Base-by-base conservation (phyloP, 352 stramenopile species). In the Aphanomyces astaci region DNA sequence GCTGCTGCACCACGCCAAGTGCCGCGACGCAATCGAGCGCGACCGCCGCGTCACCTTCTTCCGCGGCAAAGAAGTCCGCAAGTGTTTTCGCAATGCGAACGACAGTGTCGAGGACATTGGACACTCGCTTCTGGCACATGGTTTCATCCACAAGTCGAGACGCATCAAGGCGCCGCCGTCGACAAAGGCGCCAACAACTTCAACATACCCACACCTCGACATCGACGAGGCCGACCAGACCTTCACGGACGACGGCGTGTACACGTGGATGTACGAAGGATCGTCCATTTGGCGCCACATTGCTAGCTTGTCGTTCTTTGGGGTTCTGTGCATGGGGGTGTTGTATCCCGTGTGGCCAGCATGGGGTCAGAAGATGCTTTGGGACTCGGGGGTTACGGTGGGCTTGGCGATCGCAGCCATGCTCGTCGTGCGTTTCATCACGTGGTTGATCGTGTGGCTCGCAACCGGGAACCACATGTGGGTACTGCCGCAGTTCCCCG, bases 271-370 rank as follows among this genome's bases (percentile, higher is more conserved):
- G 78, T 99, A 98, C 77, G 91, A 99, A 66, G 96, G 96, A 31
- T 92, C 97, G 39, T 98, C 98, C 84, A 98, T 95, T 51, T 80
- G 98, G 71, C 93, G 93, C 71, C 97, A 99, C 82, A 78, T 99
- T 15, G 90, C 99, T 80, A 99, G 96, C 60, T 92, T 86, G 57
- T 73, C 96, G 65, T 81, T 99, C 67, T 98, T 99, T 76, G 86
- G 98, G 55, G 92, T 93, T 49, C 98, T 99, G 73, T 76, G 99
- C 39, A 88, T 90, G 55, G 97, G 98, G 71, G 98, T 95, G 60
- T 98, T 96, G 79, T 99, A 99, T 76, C 96, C 97, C 11, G 98
- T 99, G 72, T 99, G 97, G 97, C 97, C 97, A 36, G 91, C 97
- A 72, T 98, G 98, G 78, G 85, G 98, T 54, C 98, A 99, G 84